Evolutionary conservation across 441 rosid genomes (phyloP), one percentile per base, ranked within the genome.

Genomic region (Melastoma candidum): DNA sequence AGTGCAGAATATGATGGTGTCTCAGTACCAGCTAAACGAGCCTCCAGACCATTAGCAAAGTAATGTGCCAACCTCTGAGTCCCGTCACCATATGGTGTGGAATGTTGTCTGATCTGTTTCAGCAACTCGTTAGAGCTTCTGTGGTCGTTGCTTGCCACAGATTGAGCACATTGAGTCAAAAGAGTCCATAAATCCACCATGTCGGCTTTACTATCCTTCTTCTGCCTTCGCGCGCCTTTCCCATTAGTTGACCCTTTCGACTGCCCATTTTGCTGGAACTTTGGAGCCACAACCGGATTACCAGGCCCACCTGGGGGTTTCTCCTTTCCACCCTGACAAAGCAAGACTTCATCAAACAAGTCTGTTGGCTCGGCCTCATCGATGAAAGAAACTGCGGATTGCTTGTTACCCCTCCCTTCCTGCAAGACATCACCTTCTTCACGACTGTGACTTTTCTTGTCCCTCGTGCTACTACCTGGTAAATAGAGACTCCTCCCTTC

Each of bases 101-200:
- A 75, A 44, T 88, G 82, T 48, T 66, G 81, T 56, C 78, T 72
- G 48, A 93, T 82, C 74, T 84, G 95, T 63, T 60, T 78, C 1
- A 92, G 73, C 41, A 77, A 63, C 64, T 82, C 94, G 17, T 51
- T 26, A 6, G 95, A 87, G 45, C 76, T 77, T 39, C 77, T 71
- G 26, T 80, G 86, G 56, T 92, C 97, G 52, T 72, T 74, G 50
- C 64, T 81, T 11, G 92, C 71, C 41, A 84, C 85, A 26, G 95
- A 71, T 71, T 92, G 97, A 3, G 97, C 96, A 56, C 95, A 88
- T 47, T 79, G 82, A 61, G 68, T 76, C 46, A 92, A 63, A 0
- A 88, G 75, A 56, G 79, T 76, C 63, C 81, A 11, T 66, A 86
- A 67, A 71, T 92, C 97, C 14, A 92, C 87, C 13, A 81, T 64